These are phyloP conservation scores for Prunus persica DNA, from an alignment of 306 rosid species.

Conservation along the genomic window Prunus_persica_NCBIv2 NC_034013.1:15433501-15434000, in stretches of 20 bases:
- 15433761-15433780: constrained; percentile 45
- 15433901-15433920: constrained; percentile 86
- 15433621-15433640: constrained; percentile 68
- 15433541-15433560: constrained; percentile 58
- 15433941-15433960: constrained; percentile 95
- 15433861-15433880: constrained; percentile 75
- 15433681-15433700: constrained; percentile 53
- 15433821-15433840: constrained; percentile 54
- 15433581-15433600: constrained; percentile 74
- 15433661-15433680: constrained; percentile 40
- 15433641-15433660: constrained; percentile 33
- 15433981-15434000: constrained; percentile 87
- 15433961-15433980: constrained; percentile 99
- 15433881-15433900: constrained; percentile 83
- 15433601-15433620: constrained; percentile 87
- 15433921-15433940: constrained; percentile 90
- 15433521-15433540: constrained; percentile 86
- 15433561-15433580: constrained; percentile 67
- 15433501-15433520: constrained; percentile 80
- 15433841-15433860: constrained; percentile 48
- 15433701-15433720: constrained; percentile 56
- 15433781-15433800: constrained; percentile 68
- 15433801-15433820: constrained; percentile 63
- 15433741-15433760: constrained; percentile 68
- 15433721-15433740: constrained; percentile 70